A percentile compares a stretch with the other conserved stretches of the same genome.
These are phyloP conservation scores for Mortierella sp. DNA, from an alignment of 371 early-diverging fungal genomes.

Conservation along the genomic window DNA sequence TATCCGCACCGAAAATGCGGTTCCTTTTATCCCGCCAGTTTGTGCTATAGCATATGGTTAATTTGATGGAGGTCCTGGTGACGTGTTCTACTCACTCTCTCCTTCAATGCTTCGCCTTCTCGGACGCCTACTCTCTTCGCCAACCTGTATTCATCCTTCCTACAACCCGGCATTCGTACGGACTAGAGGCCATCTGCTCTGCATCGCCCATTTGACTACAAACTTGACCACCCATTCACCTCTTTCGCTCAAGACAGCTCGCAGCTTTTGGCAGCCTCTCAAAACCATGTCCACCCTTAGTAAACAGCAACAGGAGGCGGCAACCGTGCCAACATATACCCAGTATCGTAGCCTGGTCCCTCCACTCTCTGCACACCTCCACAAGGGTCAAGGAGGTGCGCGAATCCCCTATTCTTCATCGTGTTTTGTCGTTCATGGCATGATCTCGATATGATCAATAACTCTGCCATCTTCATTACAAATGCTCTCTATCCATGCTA, in stretches of 20 bases:
- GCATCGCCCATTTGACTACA: background rate
- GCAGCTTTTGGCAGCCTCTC: background rate
- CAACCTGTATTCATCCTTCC: background rate
- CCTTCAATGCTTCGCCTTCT: background rate
- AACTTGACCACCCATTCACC: background rate
- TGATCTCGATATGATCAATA: background rate
- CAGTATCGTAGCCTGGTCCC: slow-evolving; percentile 72
- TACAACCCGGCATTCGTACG: background rate
- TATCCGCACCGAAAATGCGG: no score
- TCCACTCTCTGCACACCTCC: slow-evolving; percentile 70
- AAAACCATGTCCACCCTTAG: slow-evolving; percentile 30
- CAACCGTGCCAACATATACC: slow-evolving; percentile 19
- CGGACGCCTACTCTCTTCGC: background rate
- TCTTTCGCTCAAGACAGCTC: background rate
- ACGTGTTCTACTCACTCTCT: slow-evolving; percentile 15
- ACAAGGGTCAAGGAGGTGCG: slow-evolving; percentile 91
- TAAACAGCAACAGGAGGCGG: slow-evolving; percentile 17
- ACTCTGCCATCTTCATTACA: background rate
- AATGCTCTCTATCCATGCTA: slow-evolving; percentile 3
- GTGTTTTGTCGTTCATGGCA: no score
- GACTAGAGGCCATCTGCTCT: background rate
- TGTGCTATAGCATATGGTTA: no score
- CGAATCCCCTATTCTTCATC: no score
- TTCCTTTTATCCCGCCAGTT: no score
- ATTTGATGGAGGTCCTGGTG: no score